phyloP scores from a whole-genome alignment of 1,284 basidiomycete species.

The Vanrija sp. region DNA sequence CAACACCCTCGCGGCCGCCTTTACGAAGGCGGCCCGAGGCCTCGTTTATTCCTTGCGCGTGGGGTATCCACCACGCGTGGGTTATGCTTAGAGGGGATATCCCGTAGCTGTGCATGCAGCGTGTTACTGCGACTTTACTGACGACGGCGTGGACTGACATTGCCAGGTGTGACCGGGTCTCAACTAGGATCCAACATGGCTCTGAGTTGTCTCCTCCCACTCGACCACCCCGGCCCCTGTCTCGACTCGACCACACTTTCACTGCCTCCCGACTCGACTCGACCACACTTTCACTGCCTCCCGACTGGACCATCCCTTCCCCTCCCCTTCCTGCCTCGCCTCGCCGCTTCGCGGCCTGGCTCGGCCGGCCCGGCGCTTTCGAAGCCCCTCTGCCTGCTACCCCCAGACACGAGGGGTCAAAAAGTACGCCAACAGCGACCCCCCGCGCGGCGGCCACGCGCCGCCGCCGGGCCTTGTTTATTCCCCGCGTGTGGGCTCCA shows the following conservation, averaged over 20 bases:
- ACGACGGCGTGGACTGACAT: background rate
- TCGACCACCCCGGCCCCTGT: no score
- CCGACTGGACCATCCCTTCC: background rate
- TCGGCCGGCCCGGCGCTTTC: conserved; percentile 39
- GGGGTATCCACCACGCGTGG: conserved; percentile 14
- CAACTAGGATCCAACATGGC: no score
- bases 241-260: no score
- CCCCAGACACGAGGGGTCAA: conserved; percentile 45
- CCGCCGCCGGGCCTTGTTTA: conserved; percentile 30
- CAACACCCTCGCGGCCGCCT: conserved; percentile 4
- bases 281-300: no score
- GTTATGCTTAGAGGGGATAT: conserved; percentile 48
- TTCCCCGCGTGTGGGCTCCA: conserved; percentile 26
- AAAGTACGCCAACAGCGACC: conserved; percentile 39
- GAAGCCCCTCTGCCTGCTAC: conserved; percentile 45
- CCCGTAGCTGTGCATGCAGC: no score
- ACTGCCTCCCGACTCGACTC: background rate
- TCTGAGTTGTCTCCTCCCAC: no score
- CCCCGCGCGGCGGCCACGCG: background rate
- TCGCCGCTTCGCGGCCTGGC: no score
- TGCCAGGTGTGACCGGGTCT: background rate
- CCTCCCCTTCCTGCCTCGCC: background rate
- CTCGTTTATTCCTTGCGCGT: conserved; percentile 37
- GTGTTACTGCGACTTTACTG: no score
- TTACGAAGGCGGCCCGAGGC: conserved; percentile 10